Conservation (phyloP, 2,329 filamentous ascomycete species). For the Paraphoma chrysanthemicola region DNA sequence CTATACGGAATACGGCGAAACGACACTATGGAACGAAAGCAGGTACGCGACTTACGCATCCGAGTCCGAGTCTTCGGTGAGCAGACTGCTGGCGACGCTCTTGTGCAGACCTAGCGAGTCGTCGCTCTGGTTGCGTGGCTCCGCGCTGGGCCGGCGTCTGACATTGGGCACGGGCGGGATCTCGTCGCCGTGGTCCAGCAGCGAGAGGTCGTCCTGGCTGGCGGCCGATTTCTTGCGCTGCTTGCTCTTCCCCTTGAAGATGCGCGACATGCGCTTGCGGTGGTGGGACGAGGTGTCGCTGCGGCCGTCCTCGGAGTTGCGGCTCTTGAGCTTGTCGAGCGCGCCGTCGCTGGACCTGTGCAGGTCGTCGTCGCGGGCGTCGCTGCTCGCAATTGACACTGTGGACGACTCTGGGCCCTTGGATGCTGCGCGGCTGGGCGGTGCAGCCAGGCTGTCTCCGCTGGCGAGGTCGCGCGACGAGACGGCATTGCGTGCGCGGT, state of each 20-base stretch:
- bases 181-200: conserved; percentile 21
- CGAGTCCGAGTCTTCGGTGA: conserved; percentile 59
- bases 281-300: conserved; percentile 50
- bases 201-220: conserved; percentile 40
- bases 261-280: conserved; percentile 58
- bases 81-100: conserved; percentile 57
- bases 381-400: conserved; percentile 41
- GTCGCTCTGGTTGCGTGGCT: conserved; percentile 40
- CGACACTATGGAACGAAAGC: conserved; percentile 6
- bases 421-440: conserved; percentile 18
- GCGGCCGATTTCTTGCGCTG: conserved; percentile 30
- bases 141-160: conserved; percentile 18
- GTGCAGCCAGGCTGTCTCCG: conserved; percentile 35
- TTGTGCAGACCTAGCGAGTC: conserved; percentile 52
- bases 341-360: conserved; percentile 47
- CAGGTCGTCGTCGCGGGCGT: conserved; percentile 31
- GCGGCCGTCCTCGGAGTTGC: conserved; percentile 49
- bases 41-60: conserved; percentile 54
- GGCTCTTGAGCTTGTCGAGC: conserved; percentile 49
- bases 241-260: conserved; percentile 57
- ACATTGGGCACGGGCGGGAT: conserved; percentile 32
- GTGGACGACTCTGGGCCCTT: conserved; percentile 41
- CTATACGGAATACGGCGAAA: conserved; percentile 11
- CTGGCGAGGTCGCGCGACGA: conserved; percentile 24
- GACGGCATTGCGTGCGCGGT: conserved; percentile 30